Percentiles rank a stretch among this genome's conserved stretches.
These are phyloP conservation scores for Isoetes engelmannii DNA, from an alignment of 83 land plant genomes.

Conservation along the genomic window DNA sequence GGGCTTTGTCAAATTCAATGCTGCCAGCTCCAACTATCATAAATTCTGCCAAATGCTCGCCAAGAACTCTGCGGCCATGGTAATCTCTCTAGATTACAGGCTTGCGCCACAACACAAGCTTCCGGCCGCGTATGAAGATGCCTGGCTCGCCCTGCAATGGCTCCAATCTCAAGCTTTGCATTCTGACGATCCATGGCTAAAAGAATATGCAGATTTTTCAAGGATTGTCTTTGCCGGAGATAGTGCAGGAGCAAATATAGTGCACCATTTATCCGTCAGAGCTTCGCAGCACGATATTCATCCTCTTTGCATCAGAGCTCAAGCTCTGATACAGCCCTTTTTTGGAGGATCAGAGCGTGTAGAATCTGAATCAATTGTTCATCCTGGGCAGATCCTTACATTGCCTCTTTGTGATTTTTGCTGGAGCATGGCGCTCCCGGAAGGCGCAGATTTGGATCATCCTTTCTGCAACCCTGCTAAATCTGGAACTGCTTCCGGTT, in stretches of 20 bases:
- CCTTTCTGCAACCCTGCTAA: not conserved
- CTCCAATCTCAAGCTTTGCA: not conserved
- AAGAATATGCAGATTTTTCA: not conserved
- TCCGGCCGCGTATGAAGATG: conserved; percentile 3
- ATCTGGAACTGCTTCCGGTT: too few relatives aligned
- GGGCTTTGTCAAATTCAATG: not conserved
- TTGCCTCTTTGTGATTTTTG: not conserved
- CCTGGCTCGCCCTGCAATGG: not conserved
- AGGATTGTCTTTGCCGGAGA: not conserved
- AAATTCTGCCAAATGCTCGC: not conserved
- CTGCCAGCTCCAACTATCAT: not conserved
- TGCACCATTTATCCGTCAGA: conserved; percentile 1
- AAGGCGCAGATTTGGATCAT: conserved; percentile 4
- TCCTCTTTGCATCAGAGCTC: not conserved
- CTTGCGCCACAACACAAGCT: not conserved
- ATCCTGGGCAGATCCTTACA: not conserved
- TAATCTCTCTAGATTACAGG: conserved; percentile 1
- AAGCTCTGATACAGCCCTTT: not conserved
- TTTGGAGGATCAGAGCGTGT: conserved; percentile 1
- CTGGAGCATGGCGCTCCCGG: conserved; percentile 1
- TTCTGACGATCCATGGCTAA: not conserved
- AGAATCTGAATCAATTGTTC: not conserved
- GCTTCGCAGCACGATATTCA: not conserved
- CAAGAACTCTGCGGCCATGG: not conserved
- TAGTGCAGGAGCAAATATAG: conserved; percentile 10